Percentiles rank a stretch among this genome's conserved stretches.
phyloP scores from a whole-genome alignment of 345 rosid genomes.

The Stellera chamaejasme region DNA sequence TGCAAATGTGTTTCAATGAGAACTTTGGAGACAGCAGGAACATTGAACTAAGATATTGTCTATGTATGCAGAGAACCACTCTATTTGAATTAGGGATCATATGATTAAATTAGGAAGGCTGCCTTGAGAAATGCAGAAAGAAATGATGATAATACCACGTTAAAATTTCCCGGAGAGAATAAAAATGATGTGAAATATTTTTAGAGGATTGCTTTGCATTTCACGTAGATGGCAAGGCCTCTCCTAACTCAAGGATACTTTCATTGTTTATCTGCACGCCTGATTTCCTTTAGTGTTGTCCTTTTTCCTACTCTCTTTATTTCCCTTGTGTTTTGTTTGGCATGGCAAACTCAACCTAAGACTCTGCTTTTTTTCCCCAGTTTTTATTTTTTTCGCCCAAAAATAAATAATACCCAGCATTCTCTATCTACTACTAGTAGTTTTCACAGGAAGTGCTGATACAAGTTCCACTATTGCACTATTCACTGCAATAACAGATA shows the following conservation, averaged over 20 bases:
- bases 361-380: not conserved
- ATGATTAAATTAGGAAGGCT: slow-evolving; percentile 9
- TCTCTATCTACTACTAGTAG: slow-evolving; percentile 19
- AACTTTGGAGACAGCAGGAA: not conserved
- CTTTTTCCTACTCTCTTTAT: not conserved
- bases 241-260: slow-evolving; percentile 43
- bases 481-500: not conserved
- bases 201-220: slow-evolving; percentile 25
- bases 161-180: slow-evolving; percentile 42
- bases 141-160: slow-evolving; percentile 34
- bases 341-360: no score
- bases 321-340: no score
- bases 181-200: slow-evolving; percentile 35
- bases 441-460: slow-evolving; percentile 12
- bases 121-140: slow-evolving; percentile 13
- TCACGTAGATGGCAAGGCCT: slow-evolving; percentile 23
- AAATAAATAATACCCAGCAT: slow-evolving; percentile 16
- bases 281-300: slow-evolving; percentile 22
- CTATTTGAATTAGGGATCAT: slow-evolving; percentile 9
- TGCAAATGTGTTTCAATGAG: not conserved
- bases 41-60: not conserved
- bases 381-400: slow-evolving; percentile 14
- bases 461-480: slow-evolving; percentile 12
- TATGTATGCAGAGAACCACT: slow-evolving; percentile 5
- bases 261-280: slow-evolving; percentile 65